These are phyloP conservation scores for Nicotiana sylvestris DNA, from an alignment of 257 asterid genomes.

Conservation along the genomic window DNA sequence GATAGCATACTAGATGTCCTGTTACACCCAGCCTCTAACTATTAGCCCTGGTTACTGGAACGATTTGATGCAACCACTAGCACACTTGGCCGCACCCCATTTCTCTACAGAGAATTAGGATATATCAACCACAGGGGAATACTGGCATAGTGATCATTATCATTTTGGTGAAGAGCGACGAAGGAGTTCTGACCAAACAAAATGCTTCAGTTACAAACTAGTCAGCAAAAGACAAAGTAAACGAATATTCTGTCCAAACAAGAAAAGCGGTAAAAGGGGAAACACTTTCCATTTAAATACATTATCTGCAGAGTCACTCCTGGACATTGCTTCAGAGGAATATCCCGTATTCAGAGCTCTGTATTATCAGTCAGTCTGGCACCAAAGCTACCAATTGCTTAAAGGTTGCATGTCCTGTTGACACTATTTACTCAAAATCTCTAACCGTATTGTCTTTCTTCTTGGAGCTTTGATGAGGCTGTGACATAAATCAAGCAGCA, in stretches of 20 bases:
- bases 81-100: background rate
- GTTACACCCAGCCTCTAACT: background rate
- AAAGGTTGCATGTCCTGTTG: background rate
- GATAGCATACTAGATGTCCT: background rate
- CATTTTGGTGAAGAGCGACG: background rate
- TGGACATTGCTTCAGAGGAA: constrained; percentile 8
- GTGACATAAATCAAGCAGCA: background rate
- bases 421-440: background rate
- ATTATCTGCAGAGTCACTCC: constrained; percentile 7
- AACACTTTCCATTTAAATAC: background rate
- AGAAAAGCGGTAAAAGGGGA: background rate
- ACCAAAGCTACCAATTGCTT: background rate
- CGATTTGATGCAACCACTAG: background rate
- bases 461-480: constrained; percentile 12
- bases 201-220: background rate
- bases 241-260: background rate
- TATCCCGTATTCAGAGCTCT: background rate
- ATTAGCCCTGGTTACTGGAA: background rate
- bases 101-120: background rate
- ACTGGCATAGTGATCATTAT: background rate
- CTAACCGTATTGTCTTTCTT: background rate
- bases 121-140: background rate
- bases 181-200: background rate
- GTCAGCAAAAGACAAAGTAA: background rate
- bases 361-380: background rate